phyloP scores from a whole-genome alignment of 352 stramenopile species.

The Blastocystis sp. region DNA sequence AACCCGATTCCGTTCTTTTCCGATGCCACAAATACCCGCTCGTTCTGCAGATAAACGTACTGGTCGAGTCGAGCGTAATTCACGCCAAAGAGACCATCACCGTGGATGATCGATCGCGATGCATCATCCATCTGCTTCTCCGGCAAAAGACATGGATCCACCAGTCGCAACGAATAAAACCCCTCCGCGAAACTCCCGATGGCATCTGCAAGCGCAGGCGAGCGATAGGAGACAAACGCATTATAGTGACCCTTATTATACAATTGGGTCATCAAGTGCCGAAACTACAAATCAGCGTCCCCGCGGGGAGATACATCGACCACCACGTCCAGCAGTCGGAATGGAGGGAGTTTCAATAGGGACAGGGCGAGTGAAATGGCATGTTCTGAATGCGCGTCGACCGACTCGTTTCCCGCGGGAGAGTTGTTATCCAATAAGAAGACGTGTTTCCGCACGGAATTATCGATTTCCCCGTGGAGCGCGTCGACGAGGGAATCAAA shows the following conservation, averaged over 20 bases:
- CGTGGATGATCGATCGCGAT: background rate
- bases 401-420: too few species aligned
- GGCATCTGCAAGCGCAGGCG: background rate
- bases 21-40: background rate
- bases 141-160: background rate
- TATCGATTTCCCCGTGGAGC: background rate
- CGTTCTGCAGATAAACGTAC: background rate
- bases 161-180: background rate
- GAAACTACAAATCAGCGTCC: background rate
- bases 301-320: background rate
- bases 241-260: conserved; percentile 18
- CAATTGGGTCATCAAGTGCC: background rate
- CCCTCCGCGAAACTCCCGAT: background rate
- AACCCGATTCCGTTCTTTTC: background rate
- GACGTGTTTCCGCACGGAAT: background rate
- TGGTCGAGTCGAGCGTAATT: conserved; percentile 5
- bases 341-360: background rate
- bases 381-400: background rate
- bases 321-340: background rate
- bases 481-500: background rate
- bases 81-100: background rate
- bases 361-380: background rate
- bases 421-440: background rate
- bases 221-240: background rate
- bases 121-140: background rate